Conservation (phyloP, 2,329 filamentous ascomycete species). For the Colletotrichum endophyticum region DNA sequence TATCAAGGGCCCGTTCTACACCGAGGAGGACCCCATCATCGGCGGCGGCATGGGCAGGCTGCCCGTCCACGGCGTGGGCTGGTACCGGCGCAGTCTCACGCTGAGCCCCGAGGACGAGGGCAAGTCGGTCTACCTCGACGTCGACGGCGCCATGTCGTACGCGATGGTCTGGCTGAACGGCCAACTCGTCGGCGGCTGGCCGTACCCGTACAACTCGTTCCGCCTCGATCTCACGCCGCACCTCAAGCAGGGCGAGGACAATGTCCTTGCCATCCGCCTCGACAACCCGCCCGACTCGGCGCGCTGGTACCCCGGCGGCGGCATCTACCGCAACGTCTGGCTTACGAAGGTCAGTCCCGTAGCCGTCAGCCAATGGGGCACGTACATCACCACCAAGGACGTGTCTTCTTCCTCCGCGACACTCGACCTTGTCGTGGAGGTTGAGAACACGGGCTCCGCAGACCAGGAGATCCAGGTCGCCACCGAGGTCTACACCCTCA, state of each 20-base stretch:
- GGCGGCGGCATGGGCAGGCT: slow-evolving; percentile 46
- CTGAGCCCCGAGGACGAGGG: slow-evolving; percentile 33
- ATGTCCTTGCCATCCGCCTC: slow-evolving; percentile 54
- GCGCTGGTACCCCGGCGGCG: slow-evolving; percentile 60
- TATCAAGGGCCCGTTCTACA: slow-evolving; percentile 49
- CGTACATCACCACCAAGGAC: slow-evolving; percentile 48
- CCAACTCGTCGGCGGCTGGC: slow-evolving; percentile 54
- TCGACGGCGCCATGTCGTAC: slow-evolving; percentile 58
- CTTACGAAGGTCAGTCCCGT: slow-evolving; percentile 49
- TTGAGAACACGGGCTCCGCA: slow-evolving; percentile 46
- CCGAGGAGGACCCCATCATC: slow-evolving; percentile 34
- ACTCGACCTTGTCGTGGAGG: slow-evolving; percentile 45
- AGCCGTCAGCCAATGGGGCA: slow-evolving; percentile 56
- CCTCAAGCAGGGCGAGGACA: slow-evolving; percentile 34
- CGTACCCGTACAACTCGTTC: slow-evolving; percentile 56
- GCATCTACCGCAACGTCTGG: slow-evolving; percentile 61
- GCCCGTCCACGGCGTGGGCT: slow-evolving; percentile 57
- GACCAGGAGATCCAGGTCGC: slow-evolving; percentile 38
- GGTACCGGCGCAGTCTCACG: slow-evolving; percentile 51
- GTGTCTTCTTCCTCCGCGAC: slow-evolving; percentile 50
- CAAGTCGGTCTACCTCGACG: slow-evolving; percentile 48
- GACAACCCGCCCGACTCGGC: slow-evolving; percentile 54
- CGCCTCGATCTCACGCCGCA: slow-evolving; percentile 54
- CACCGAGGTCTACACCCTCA: slow-evolving; percentile 44
- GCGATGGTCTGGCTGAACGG: slow-evolving; percentile 58